Conservation (phyloP, 208 protist genomes). For the Angomonas ambiguus region DNA sequence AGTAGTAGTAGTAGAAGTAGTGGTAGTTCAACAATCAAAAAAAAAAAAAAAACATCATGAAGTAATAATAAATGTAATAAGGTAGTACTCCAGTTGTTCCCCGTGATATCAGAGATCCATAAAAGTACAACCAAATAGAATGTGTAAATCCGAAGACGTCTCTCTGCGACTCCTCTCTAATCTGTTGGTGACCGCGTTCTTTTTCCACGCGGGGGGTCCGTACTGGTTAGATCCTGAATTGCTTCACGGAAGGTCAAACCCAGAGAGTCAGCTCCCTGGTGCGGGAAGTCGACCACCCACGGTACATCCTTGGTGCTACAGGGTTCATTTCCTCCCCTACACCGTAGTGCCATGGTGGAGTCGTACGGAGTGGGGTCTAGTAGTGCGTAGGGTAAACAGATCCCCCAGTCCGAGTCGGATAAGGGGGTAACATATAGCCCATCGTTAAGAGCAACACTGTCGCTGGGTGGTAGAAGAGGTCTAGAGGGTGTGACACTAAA, state of each 20-base stretch:
- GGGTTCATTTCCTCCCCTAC: background rate
- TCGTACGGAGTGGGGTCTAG: conserved; percentile 53
- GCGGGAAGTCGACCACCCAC: conserved; percentile 79
- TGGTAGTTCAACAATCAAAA: too few relatives aligned
- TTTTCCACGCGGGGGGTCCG: background rate
- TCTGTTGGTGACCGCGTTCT: background rate
- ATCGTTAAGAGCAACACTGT: background rate
- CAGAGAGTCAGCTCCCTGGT: conserved; percentile 47
- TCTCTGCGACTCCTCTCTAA: too few relatives aligned
- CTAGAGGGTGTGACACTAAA: conserved; percentile 39
- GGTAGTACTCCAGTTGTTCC: too few relatives aligned
- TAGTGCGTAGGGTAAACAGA: conserved; percentile 56
- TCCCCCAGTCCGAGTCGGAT: background rate
- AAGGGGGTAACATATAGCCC: background rate
- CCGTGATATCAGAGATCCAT: too few relatives aligned
- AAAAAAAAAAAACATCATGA: background rate
- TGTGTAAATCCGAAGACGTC: too few relatives aligned
- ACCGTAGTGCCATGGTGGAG: conserved; percentile 38
- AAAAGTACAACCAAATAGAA: too few relatives aligned
- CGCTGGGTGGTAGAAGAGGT: background rate
- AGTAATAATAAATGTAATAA: too few relatives aligned
- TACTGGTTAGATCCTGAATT: background rate
- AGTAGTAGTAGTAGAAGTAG: too few relatives aligned
- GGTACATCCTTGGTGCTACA: conserved; percentile 47
- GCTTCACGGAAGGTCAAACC: conserved; percentile 31